Evolutionary conservation across 805 yeast species (phyloP).

Genomic region (Jamesozyma jinghongensis): DNA sequence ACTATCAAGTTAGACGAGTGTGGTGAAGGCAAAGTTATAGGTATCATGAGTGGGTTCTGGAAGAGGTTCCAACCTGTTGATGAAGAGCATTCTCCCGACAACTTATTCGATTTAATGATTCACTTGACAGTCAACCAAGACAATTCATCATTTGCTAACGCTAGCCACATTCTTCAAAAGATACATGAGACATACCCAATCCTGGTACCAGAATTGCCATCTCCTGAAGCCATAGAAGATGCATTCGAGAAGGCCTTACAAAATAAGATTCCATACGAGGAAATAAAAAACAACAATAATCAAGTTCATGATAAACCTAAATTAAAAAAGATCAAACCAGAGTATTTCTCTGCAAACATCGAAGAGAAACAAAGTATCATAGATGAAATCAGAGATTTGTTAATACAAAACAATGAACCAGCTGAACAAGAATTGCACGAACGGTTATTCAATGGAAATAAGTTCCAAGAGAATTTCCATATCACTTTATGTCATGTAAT

Average conservation of each 20-base stretch:
- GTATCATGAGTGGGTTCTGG: conserved; percentile 68
- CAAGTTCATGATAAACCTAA: conserved; percentile 5
- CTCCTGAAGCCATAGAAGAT: conserved; percentile 32
- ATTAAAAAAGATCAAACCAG: conserved; percentile 25
- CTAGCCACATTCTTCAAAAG: conserved; percentile 33
- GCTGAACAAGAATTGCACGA: background rate
- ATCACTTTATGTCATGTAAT: conserved; percentile 52
- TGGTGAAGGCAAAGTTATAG: conserved; percentile 41
- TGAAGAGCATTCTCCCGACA: conserved; percentile 45
- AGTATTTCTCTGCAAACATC: conserved; percentile 40
- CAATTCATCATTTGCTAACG: conserved; percentile 43
- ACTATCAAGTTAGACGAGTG: conserved; percentile 49
- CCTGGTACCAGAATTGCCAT: conserved; percentile 35
- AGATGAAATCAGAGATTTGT: conserved; percentile 4
- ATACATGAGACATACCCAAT: conserved; percentile 38
- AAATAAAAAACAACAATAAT: conserved; percentile 15
- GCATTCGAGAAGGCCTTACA: conserved; percentile 47
- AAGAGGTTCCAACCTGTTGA: conserved; percentile 57
- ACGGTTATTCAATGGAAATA: conserved; percentile 9
- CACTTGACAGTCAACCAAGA: conserved; percentile 38
- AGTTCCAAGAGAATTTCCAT: conserved; percentile 52
- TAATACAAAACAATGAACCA: conserved; percentile 1
- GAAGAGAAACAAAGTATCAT: conserved; percentile 15
- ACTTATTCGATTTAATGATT: conserved; percentile 55
- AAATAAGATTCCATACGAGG: conserved; percentile 43